phyloP scores from a whole-genome alignment of 352 stramenopile genomes.

The Phytophthora citricola region DNA sequence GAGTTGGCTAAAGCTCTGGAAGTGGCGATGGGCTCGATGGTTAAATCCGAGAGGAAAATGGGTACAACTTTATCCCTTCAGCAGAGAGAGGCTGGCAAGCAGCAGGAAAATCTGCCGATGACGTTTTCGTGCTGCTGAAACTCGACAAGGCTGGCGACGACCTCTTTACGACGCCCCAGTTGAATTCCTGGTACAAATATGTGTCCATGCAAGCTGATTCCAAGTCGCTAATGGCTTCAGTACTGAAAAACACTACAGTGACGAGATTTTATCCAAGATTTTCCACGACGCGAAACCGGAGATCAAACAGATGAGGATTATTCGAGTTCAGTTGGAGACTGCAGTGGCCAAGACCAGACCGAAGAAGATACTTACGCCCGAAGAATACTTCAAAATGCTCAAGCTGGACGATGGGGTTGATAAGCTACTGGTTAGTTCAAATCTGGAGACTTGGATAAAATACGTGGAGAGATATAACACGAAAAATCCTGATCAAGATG shows the following conservation, averaged over 20 bases:
- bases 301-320: background rate
- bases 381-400: constrained; percentile 5
- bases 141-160: background rate
- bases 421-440: background rate
- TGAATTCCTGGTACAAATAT: background rate
- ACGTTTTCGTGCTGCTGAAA: background rate
- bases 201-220: background rate
- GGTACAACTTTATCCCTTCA: background rate
- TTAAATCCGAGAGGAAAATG: background rate
- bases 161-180: background rate
- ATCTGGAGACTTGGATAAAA: background rate
- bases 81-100: background rate
- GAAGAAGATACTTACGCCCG: background rate
- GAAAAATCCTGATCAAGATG: background rate
- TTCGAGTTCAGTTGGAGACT: background rate
- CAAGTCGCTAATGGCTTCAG: background rate
- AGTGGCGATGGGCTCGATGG: background rate
- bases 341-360: background rate
- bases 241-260: background rate
- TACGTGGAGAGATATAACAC: constrained; percentile 3
- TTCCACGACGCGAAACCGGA: background rate
- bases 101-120: background rate
- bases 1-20: background rate
- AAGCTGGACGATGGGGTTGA: constrained; percentile 1
- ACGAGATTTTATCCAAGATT: background rate